A percentile compares a stretch with the other conserved stretches of the same genome.
phyloP scores from a whole-genome alignment of 352 stramenopile species.

The Phytophthora fragariae region DNA sequence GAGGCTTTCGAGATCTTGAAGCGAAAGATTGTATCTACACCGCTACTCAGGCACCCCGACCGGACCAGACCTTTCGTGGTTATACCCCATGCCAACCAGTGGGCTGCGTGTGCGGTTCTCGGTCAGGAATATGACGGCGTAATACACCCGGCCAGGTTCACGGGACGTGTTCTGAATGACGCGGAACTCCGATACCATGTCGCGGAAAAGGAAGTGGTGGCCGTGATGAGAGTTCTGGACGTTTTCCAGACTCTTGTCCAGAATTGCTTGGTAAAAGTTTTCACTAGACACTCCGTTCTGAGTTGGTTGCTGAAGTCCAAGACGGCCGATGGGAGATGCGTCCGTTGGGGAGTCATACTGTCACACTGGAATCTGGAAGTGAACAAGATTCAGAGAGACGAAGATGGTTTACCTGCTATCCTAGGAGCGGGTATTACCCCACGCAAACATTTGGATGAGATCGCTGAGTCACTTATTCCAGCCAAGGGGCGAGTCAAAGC shows the following conservation, averaged over 20 bases:
- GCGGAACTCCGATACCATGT: too few species aligned
- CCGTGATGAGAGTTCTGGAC: too few species aligned
- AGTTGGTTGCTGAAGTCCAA: conserved; percentile 11
- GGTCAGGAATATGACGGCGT: neutral
- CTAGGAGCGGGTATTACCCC: neutral
- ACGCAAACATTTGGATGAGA: neutral
- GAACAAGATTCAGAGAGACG: conserved; percentile 1
- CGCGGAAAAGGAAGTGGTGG: too few species aligned
- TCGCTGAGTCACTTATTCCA: neutral
- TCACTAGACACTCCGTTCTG: conserved; percentile 5
- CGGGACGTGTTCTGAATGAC: too few species aligned
- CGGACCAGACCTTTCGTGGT: too few species aligned
- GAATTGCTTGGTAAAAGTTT: too few species aligned
- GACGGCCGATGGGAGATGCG: neutral
- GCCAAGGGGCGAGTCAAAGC: neutral
- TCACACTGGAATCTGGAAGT: conserved; percentile 7
- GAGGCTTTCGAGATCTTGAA: conserved; percentile 4
- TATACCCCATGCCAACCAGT: too few species aligned
- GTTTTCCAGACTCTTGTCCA: neutral
- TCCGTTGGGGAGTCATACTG: neutral
- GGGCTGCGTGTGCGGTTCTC: neutral
- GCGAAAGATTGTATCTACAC: neutral
- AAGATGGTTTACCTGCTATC: conserved; percentile 2
- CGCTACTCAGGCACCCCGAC: neutral
- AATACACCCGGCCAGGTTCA: too few species aligned